Percentiles rank a stretch among this genome's conserved stretches.
These are phyloP conservation scores for Macrotyloma uniflorum DNA, from an alignment of 306 rosid species.

Conservation along the genomic window DNA sequence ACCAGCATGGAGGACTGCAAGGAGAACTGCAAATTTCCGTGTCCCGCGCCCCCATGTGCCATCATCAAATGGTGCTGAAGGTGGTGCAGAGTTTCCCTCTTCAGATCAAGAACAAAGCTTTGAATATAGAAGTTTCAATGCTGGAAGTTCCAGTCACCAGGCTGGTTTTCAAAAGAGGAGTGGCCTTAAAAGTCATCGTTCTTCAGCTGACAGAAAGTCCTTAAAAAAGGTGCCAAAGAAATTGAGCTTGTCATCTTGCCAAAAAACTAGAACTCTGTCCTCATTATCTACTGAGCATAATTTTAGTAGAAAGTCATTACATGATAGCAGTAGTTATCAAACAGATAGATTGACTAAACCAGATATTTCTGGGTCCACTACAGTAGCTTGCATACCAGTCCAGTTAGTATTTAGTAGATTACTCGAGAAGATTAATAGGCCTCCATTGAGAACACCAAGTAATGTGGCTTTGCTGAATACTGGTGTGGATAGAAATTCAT, in stretches of 20 bases:
- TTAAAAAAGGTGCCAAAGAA: constrained; percentile 63
- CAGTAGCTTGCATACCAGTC: constrained; percentile 92
- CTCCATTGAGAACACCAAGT: constrained; percentile 67
- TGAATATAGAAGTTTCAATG: constrained; percentile 48
- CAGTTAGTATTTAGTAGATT: constrained; percentile 90
- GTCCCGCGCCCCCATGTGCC: constrained; percentile 71
- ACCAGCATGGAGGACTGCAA: constrained; percentile 91
- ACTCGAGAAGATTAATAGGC: constrained; percentile 95
- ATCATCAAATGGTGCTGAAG: constrained; percentile 59
- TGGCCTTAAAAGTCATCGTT: constrained; percentile 46
- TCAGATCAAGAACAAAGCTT: constrained; percentile 57
- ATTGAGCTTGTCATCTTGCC: constrained; percentile 69
- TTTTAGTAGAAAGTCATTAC: constrained; percentile 57
- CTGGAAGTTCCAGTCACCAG: constrained; percentile 59
- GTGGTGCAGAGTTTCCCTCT: constrained; percentile 48
- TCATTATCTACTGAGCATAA: constrained; percentile 67
- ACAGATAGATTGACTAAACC: constrained; percentile 71
- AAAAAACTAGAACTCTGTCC: constrained; percentile 86
- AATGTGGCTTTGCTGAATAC: constrained; percentile 58
- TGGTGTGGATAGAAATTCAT: constrained; percentile 62
- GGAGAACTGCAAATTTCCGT: constrained; percentile 87
- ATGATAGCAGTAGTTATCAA: constrained; percentile 52
- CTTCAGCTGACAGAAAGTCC: constrained; percentile 56
- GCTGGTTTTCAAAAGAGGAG: constrained; percentile 50
- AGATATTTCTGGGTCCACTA: constrained; percentile 63